Percentiles rank a stretch among this genome's conserved stretches.
phyloP scores from a whole-genome alignment of 2,329 filamentous ascomycete genomes.

The Fusarium pseudocircinatum region DNA sequence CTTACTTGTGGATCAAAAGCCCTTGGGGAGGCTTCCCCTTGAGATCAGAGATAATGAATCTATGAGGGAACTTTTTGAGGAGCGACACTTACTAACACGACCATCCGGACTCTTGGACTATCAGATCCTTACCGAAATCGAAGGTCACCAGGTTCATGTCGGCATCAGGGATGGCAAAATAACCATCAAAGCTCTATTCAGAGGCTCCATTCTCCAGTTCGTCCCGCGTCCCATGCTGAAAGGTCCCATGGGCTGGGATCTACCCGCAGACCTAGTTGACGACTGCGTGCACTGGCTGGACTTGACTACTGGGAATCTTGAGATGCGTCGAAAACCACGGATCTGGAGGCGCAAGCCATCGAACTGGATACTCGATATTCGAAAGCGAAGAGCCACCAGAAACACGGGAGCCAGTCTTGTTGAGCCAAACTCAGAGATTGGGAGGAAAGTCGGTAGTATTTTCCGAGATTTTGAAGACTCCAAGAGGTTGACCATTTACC shows the following conservation, averaged over 20 bases:
- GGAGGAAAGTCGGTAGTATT: slow-evolving; percentile 48
- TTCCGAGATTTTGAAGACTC: slow-evolving; percentile 55
- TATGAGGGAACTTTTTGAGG: slow-evolving; percentile 63
- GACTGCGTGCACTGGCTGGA: slow-evolving; percentile 71
- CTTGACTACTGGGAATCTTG: slow-evolving; percentile 51
- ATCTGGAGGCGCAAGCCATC: slow-evolving; percentile 42
- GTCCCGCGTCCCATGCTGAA: slow-evolving; percentile 48
- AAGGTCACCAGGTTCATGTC: slow-evolving; percentile 58
- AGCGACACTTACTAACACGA: slow-evolving; percentile 59
- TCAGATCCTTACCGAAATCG: slow-evolving; percentile 41
- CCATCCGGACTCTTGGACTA: slow-evolving; percentile 67
- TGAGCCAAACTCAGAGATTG: slow-evolving; percentile 54
- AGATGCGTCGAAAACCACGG: slow-evolving; percentile 58
- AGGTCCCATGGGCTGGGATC: slow-evolving; percentile 49
- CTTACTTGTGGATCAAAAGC: slow-evolving; percentile 50
- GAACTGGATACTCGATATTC: slow-evolving; percentile 51
- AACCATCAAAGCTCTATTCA: slow-evolving; percentile 54
- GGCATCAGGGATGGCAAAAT: slow-evolving; percentile 55
- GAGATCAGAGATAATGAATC: slow-evolving; percentile 55
- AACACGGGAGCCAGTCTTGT: slow-evolving; percentile 50
- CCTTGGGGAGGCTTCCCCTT: slow-evolving; percentile 59
- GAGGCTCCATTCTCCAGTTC: slow-evolving; percentile 43
- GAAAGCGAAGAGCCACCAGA: slow-evolving; percentile 23
- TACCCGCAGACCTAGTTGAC: slow-evolving; percentile 61
- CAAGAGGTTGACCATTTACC: slow-evolving; percentile 42